Conservation (phyloP, 2,329 filamentous ascomycete genomes). For the Madurella mycetomatis region DNA sequence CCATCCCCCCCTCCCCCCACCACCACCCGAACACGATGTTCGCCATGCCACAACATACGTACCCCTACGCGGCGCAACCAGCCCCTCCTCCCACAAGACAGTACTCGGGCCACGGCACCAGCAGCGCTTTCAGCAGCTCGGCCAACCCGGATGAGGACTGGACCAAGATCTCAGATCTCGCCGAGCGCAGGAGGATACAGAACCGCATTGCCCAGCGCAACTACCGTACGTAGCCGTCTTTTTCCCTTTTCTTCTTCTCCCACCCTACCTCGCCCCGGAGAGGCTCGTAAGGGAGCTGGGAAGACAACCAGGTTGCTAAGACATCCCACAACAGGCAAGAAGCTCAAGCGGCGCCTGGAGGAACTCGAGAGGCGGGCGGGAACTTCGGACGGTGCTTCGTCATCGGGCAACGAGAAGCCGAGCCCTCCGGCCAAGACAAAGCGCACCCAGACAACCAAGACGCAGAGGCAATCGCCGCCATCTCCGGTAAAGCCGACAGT, state of each 20-base stretch:
- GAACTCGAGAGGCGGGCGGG: constrained; percentile 77
- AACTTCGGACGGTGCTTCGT: constrained; percentile 29
- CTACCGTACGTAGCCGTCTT: constrained; percentile 62
- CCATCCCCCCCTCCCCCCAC: too few species aligned
- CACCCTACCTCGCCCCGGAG: too few species aligned
- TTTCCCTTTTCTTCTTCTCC: background rate
- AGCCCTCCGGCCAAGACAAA: constrained; percentile 43
- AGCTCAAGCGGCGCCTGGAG: constrained; percentile 84
- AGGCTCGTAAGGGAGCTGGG: too few species aligned
- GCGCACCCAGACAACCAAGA: constrained; percentile 35
- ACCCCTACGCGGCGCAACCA: constrained; percentile 36
- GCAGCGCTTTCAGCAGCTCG: constrained; percentile 90
- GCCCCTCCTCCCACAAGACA: constrained; percentile 52
- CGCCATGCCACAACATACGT: constrained; percentile 41
- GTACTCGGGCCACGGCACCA: constrained; percentile 70
- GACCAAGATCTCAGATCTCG: constrained; percentile 98
- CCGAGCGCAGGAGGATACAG: constrained; percentile 89
- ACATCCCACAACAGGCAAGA: constrained; percentile 62
- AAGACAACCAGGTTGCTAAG: constrained; percentile 15
- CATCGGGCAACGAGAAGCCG: constrained; percentile 30
- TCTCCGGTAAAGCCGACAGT: constrained; percentile 35
- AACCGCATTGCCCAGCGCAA: constrained; percentile 97
- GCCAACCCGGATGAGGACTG: constrained; percentile 97
- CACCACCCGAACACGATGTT: constrained; percentile 33
- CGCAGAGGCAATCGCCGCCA: constrained; percentile 29